phyloP scores from a whole-genome alignment of 345 rosid genomes.

The Brassica cretica region DNA sequence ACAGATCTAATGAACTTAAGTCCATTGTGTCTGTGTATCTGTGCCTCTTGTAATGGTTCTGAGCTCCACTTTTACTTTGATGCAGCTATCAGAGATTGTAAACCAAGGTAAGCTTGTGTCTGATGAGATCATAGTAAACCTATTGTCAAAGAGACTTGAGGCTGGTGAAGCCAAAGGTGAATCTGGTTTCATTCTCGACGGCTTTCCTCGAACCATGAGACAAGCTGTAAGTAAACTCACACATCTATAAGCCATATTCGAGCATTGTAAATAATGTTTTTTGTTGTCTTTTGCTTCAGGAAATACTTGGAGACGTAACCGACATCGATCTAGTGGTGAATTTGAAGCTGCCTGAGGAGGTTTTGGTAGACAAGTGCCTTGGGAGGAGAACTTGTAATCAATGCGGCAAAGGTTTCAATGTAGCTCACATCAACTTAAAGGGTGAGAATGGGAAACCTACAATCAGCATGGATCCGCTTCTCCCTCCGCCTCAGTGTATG shows the following conservation, averaged over 20 bases:
- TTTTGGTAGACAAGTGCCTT: constrained; percentile 84
- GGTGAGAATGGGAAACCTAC: constrained; percentile 77
- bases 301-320: constrained; percentile 72
- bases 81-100: constrained; percentile 78
- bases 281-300: constrained; percentile 45
- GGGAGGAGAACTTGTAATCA: constrained; percentile 89
- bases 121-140: constrained; percentile 67
- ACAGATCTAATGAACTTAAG: constrained; percentile 26
- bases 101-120: constrained; percentile 84
- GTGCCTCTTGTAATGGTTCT: background rate
- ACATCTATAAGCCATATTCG: background rate
- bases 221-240: constrained; percentile 68
- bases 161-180: constrained; percentile 82
- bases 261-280: background rate
- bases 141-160: constrained; percentile 76
- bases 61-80: constrained; percentile 12
- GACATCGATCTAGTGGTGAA: constrained; percentile 90
- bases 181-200: constrained; percentile 91
- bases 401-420: constrained; percentile 74
- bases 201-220: constrained; percentile 88
- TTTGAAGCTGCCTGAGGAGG: constrained; percentile 78
- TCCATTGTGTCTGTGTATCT: background rate
- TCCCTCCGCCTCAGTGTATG: constrained; percentile 78
- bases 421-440: constrained; percentile 69
- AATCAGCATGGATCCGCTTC: constrained; percentile 92